Base-by-base conservation (phyloP, 2,329 filamentous ascomycete species). In the Lachnellula willkommii region DNA sequence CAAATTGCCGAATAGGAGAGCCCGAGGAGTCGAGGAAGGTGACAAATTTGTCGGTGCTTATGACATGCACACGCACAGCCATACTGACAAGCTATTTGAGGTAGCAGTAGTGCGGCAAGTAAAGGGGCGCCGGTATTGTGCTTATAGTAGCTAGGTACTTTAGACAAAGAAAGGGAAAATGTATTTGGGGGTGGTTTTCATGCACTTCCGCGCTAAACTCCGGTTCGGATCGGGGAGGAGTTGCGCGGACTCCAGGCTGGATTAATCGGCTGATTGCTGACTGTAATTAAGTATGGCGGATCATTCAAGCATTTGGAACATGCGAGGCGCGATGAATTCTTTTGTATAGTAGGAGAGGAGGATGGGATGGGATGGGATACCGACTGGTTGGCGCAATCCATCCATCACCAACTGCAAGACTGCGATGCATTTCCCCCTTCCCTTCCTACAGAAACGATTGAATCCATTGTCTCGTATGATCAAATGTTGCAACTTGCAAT, bases 1-100 rank as follows among this genome's bases (percentile, higher is more conserved):
- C 17, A 47, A 24, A 28, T 52, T 5, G 40, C 42, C 50, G 20
- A 47, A 47, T 47, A 36, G 32, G 43, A 46, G 35, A 47, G 48
- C 37, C 48, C 47, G 53, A 32, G 7, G 14, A 32, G 7, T 22
- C 17, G 42, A 24, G 45, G 43, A 35, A 47, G 28, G 28, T 39
- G 39, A 51, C 53, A 49, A 52, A 53, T 56, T 52, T 60, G 55
- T 60, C 60, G 58, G 47, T 42, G 57, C 47, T 57, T 57, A 60
- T 58, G 52, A 57, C 52, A 52, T 37, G 50, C 55, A 52, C 51
- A 52, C 37, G 50, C 57, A 52, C 51, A 59, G 56, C 60, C 57
- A 54, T 59, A 20, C 36, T 48, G 54, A 51, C 22, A 20, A 17
- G n/a, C 22, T 37, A 53, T 54, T 53, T 20, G 32, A 35, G n/a